phyloP scores from a whole-genome alignment of 192 early-diverging fungal species.

The Mycoemilia scoparia region DNA sequence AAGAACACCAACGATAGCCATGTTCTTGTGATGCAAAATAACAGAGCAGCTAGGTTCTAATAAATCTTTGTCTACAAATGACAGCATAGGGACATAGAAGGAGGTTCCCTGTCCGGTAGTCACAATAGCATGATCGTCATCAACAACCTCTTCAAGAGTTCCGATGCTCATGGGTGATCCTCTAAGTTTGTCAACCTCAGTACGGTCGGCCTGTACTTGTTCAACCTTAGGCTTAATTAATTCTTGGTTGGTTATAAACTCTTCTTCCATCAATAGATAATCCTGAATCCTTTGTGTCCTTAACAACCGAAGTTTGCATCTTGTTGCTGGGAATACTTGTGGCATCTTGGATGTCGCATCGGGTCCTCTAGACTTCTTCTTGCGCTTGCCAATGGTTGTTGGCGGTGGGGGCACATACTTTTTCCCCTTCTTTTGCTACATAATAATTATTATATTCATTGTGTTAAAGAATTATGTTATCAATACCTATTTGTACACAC shows the following conservation, averaged over 20 bases:
- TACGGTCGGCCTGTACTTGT: slow-evolving; percentile 80
- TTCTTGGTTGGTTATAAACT: slow-evolving; percentile 99
- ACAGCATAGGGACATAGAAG: slow-evolving; percentile 94
- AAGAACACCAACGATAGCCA: slow-evolving; percentile 88
- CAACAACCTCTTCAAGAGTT: slow-evolving; percentile 94
- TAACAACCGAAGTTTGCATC: slow-evolving; percentile 91
- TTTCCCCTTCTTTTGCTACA: slow-evolving; percentile 72
- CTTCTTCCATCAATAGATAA: slow-evolving; percentile 95
- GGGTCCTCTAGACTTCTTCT: slow-evolving; percentile 76
- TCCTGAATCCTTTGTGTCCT: slow-evolving; percentile 98
- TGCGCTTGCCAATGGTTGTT: slow-evolving; percentile 98
- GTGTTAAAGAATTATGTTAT: not conserved
- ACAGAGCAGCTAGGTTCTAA: slow-evolving; percentile 95
- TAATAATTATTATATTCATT: too few relatives aligned
- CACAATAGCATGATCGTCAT: slow-evolving; percentile 98
- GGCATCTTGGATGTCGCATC: slow-evolving; percentile 84
- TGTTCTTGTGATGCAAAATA: slow-evolving; percentile 78
- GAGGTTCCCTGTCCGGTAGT: slow-evolving; percentile 81
- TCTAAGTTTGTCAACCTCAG: slow-evolving; percentile 84
- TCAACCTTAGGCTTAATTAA: slow-evolving; percentile 93
- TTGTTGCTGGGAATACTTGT: slow-evolving; percentile 92
- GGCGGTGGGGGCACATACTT: slow-evolving; percentile 98
- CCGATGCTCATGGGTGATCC: slow-evolving; percentile 96
- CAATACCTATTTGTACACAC: not conserved
- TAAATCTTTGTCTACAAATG: slow-evolving; percentile 97